Evolutionary conservation across 2,329 filamentous ascomycete genomes (phyloP), one percentile per base, ranked within the genome.

Genomic region (Didymella arachidicola): DNA sequence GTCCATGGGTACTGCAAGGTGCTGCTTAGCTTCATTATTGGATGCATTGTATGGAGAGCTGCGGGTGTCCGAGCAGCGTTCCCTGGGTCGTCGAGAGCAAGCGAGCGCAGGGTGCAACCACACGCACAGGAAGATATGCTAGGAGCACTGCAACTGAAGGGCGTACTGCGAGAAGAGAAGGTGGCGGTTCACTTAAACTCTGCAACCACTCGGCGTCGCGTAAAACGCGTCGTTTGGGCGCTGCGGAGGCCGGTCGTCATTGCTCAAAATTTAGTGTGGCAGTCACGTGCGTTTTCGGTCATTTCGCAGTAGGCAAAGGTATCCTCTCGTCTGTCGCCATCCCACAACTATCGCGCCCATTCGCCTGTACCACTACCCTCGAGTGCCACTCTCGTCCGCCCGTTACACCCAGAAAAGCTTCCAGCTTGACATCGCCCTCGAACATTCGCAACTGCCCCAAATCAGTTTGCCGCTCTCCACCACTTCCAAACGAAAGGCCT

Each of bases 401-500:
- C 58, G 47, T 59, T 50, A 52, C 59, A 46, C 53, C 59, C 58
- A 49, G 46, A 59, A 60, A 59, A 57, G 63, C 69, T 67, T 60
- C 64, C 59, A 57, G 62, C 64, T 61, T 59, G 59, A 65, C 62
- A 60, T 62, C 66, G 43, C n/a, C 50, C 58, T 60, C 57, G 43
- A 61, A 46, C 32, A 49, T 53, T 64, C 60, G 66, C 62, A 66
- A 63, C 67, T 68, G 66, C 68, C 63, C 61, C 58, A 49, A 57
- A 54, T 54, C 63, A 58, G 55, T 63, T 67, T 62, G 65, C 67
- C 62, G 65, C 64, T 64, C 62, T 62, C 64, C 62, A 66, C 63
- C 61, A 62, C 60, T 62, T 59, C 60, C 63, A 69, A 66, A 64
- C 63, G 63, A 52, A 61, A 60, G 66, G 61, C 64, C 61, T 70